Evolutionary conservation across 2,329 filamentous ascomycete genomes (phyloP), one percentile per base, ranked within the genome.

Genomic region (Venturia nashicola): DNA sequence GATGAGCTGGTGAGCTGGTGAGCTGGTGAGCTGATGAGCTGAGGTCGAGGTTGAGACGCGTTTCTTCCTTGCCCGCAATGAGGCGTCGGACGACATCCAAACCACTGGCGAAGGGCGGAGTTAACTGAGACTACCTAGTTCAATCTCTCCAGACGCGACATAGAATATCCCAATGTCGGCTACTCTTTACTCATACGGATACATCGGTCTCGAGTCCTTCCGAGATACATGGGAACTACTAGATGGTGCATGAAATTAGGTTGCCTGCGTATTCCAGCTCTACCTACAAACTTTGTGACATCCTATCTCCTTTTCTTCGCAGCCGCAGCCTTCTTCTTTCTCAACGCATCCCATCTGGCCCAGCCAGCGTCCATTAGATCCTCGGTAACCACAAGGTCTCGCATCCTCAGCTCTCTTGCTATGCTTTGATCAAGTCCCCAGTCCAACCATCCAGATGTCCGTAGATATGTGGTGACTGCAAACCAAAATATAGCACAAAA

Each of bases 291-390:
- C 3, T 57, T 5, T 9, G 39, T 27, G 23, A 2, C 51, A 3
- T 57, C 8, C 16, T n/a, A 61, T 27, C 11, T 40, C n/a, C 70
- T 72, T 67, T 73, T 77, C 39, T 69, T 70, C 64, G 71, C 70
- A 62, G 68, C 66, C 18, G 69, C 72, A 34, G 74, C 75, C 46
- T 70, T 70, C 68, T 77, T 78, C 68, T 71, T 76, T 65, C 76
- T 76, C 64, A 76, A 74, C 60, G 80, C 78, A 74, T 93, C 87
- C 91, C 92, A 97, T 72, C 89, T 87, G 76, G 92, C 90, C 93
- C 93, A 99, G 2, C 94, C 94, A 51, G 91, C 88, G 77, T 96
- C 91, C 42, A 87, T 87, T 69, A 96, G 76, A 75, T 97, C 93
- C 76, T 97, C 93, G 72, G 88, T 87, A 7, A 95, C 81, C 14